Base-by-base conservation (phyloP, 2,329 filamentous ascomycete species). In the Blastomyces parvus region DNA sequence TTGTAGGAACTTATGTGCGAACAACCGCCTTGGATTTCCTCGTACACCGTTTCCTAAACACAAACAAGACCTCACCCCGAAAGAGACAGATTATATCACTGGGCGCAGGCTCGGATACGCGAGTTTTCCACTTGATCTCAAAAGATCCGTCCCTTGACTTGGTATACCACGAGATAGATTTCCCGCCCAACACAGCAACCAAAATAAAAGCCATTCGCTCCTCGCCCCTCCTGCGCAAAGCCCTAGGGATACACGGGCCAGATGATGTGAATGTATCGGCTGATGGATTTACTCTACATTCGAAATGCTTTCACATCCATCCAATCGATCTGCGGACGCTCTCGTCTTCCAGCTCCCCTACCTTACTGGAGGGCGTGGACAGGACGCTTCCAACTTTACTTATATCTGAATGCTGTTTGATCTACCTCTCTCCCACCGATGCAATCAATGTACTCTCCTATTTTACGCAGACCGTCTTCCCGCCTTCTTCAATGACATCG, bases 381-480 rank as follows among this genome's bases (percentile, higher is more conserved):
- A 76, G 68, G 70, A 84, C 72, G 30, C 69, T 90, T 0, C 91
- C 94, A 0, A 99, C 94, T 0, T 78, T 99, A 9, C 77, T 99
- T 30, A 82, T 99, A 7, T 97, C 93, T 0, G 94, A 99, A 76
- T 97, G 94, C 81, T 99, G 94, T 73, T 83, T 99, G 40, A 90
- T 94, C 73, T 99, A 99, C 71, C 83, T 99, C 0, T 82, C 87
- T 9, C 82, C 86, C 0, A 70, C 81, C 0, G 82, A 86, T 60
- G 88, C 91, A 0, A 80, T 82, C 46, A 76, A 78, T 1, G 85
- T 93, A 4, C 75, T 96, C 27, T 74, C 79, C 19, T 87, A 85
- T 74, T 91, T 93, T 69, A 80, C 82, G 2, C 77, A 74, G 25
- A 82, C 85, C 46, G 68, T 81, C 11, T 78, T 80, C 46, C 70